Conservation (phyloP, 306 rosid genomes). For the Prunus mume region DNA sequence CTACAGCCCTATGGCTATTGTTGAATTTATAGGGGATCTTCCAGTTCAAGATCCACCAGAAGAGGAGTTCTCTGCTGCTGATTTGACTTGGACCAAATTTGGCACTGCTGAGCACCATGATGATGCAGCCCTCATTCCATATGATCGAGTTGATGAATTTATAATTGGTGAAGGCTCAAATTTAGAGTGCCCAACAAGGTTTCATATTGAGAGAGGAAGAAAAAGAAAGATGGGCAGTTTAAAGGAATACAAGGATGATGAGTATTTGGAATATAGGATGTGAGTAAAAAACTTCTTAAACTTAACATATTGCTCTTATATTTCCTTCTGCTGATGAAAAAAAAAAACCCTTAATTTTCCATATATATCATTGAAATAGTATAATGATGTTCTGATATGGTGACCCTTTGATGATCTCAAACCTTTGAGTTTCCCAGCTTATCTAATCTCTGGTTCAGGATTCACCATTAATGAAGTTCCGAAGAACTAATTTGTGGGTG, state of each 20-base stretch:
- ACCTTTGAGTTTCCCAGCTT: not conserved
- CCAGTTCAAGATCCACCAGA: slow-evolving; percentile 81
- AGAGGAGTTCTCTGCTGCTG: slow-evolving; percentile 76
- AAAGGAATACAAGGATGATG: slow-evolving; percentile 86
- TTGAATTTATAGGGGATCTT: slow-evolving; percentile 64
- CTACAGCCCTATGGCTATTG: slow-evolving; percentile 46
- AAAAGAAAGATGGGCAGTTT: slow-evolving; percentile 72
- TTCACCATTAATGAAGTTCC: not conserved
- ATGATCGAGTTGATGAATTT: slow-evolving; percentile 79
- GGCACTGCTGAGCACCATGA: slow-evolving; percentile 72
- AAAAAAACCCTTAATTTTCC: not conserved
- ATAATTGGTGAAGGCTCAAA: slow-evolving; percentile 85
- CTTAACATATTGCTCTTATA: slow-evolving; percentile 6
- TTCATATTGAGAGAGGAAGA: slow-evolving; percentile 81
- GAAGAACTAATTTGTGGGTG: not conserved
- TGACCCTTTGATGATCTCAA: not conserved
- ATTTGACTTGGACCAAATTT: slow-evolving; percentile 86
- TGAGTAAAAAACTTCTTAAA: slow-evolving; percentile 43
- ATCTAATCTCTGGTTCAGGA: not conserved
- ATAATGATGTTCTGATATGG: not conserved
- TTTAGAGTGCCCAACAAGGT: slow-evolving; percentile 77
- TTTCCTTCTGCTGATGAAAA: not conserved
- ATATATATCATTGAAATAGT: not conserved
- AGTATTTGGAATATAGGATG: slow-evolving; percentile 85
- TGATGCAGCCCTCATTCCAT: slow-evolving; percentile 87